Evolutionary conservation across 1,284 basidiomycete species (phyloP), one percentile per base, ranked within the genome.

Genomic region (Ustilago esculenta): DNA sequence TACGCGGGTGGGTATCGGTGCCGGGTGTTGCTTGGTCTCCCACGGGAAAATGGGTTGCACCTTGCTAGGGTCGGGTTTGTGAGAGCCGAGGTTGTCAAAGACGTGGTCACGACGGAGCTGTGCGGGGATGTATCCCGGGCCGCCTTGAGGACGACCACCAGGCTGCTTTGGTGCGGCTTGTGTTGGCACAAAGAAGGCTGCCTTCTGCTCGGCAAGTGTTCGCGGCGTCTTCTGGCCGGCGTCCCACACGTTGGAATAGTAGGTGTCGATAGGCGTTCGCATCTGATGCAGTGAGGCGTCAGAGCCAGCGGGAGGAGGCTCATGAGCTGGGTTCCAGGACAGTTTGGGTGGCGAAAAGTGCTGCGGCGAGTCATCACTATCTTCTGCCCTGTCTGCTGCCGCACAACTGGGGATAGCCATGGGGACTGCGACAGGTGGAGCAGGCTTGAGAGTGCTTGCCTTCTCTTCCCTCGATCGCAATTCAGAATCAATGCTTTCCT

Each of bases 11-110:
- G 74, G 52, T 29, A 52, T 50, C 23, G 24, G 39, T 5, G 33
- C 24, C 1, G 41, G n/a, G 0, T 48, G n/a, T 25, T 86, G 86
- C 30, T 75, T 57, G 53, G 87, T 86, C 81, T 98, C 94, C 94
- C 94, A 98, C 8, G 94, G 94, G 81, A 98, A 97, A n/a, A 96
- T 85, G 21, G 86, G 84, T 69, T 89, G 89, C 24, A 94, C 87
- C 73, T 90, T 90, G 24, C 82, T 83, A 15, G 84, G 86, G 78
- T 94, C 90, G 1, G 94, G 92, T 52, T 84, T 86, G 0, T 75
- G 58, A 15, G 75, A 71, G 9, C 83, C 82, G 2, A 84, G 82
- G 15, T 82, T 80, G 45, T 80, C 81, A 68, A 85, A 86, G 18
- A 84, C 24, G 87, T 86, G 15, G 86, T 87, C 37, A 52, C 43